Percentiles rank a stretch among this genome's conserved stretches.
phyloP scores from a whole-genome alignment of 192 early-diverging fungal genomes.

The Mortierella claussenii region DNA sequence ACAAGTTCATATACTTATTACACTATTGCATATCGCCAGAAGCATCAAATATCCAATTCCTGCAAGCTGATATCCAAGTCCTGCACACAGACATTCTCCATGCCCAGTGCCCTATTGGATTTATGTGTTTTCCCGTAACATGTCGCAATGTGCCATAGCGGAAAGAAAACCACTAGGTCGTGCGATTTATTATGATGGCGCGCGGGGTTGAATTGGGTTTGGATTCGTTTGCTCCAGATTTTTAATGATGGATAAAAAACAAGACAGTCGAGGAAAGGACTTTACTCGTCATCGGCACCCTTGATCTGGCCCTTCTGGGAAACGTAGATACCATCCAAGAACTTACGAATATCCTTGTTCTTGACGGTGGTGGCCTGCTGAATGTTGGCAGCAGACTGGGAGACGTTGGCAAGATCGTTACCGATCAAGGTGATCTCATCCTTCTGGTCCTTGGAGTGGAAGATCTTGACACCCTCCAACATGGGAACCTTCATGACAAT shows the following conservation, averaged over 20 bases:
- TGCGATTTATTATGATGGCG: conserved; percentile 28
- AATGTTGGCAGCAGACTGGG: conserved; percentile 96
- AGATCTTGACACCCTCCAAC: conserved; percentile 85
- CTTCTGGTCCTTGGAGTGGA: conserved; percentile 85
- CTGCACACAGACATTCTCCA: too few relatives aligned
- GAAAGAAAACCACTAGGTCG: conserved; percentile 4
- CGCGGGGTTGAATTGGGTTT: neutral
- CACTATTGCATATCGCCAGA: too few relatives aligned
- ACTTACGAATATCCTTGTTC: conserved; percentile 99
- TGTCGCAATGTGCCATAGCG: conserved; percentile 26
- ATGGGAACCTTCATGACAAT: conserved; percentile 85
- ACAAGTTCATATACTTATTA: too few relatives aligned
- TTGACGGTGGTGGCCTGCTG: conserved; percentile 93
- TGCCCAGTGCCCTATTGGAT: too few relatives aligned
- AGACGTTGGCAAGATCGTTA: conserved; percentile 95
- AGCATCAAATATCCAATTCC: too few relatives aligned
- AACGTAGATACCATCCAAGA: conserved; percentile 98
- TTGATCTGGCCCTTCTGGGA: conserved; percentile 80
- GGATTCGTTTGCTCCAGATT: conserved; percentile 16
- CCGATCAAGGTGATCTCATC: conserved; percentile 95
- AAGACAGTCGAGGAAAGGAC: too few relatives aligned
- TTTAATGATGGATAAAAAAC: conserved; percentile 25
- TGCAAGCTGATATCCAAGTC: too few relatives aligned
- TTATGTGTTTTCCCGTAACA: too few relatives aligned
- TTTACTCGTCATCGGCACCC: conserved; percentile 68